Evolutionary conservation across 176 grass and related monocot species (phyloP), one percentile per base, ranked within the genome.

Genomic region (Chrysopogon serrulatus): DNA sequence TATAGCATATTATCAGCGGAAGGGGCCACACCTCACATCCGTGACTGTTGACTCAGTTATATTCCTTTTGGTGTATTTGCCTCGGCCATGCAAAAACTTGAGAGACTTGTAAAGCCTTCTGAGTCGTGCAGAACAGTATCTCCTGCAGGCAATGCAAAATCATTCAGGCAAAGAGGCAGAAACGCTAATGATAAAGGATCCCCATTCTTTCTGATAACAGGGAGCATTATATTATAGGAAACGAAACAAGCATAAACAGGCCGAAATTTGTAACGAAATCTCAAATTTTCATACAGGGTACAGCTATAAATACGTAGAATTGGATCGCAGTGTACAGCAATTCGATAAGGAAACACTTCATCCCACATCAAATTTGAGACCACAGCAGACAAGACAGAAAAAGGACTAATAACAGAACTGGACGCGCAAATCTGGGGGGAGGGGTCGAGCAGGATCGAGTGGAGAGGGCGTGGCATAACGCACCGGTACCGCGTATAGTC

Each of bases 21-120:
- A 81, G 67, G 30, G 33, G 77, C 0, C 79, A 76, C 81, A 98
- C 96, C 96, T 93, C 33, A 94, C 93, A 72, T 98, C 96, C 23
- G 91, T 92, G 27, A 98, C 73, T 39, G 93, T 95, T 27, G 96
- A 84, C 83, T 95, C 96, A 14, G 85, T 94, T 82, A 98, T 92
- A 73, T 87, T 83, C 86, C 61, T 92, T 78, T 74, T 90, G 31
- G 77, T 95, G 64, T 88, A 98, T 90, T 93, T 95, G 65, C 96
- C 96, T 86, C 91, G 91, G 51, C 96, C 96, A 88, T 98, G 96
- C 41, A 86, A 76, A 80, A 98, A 95, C 76, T 98, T 98, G 8
- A 98, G 82, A 69, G 95, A 95, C 60, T 95, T 98, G 71, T 98
- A 95, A 32, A 98, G 43, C 84, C 95, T 91, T 88, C 95, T 92